Percentiles rank a stretch among this genome's conserved stretches.
phyloP scores from a whole-genome alignment of 2,329 filamentous ascomycete species.

The Zymoseptoria brevis region DNA sequence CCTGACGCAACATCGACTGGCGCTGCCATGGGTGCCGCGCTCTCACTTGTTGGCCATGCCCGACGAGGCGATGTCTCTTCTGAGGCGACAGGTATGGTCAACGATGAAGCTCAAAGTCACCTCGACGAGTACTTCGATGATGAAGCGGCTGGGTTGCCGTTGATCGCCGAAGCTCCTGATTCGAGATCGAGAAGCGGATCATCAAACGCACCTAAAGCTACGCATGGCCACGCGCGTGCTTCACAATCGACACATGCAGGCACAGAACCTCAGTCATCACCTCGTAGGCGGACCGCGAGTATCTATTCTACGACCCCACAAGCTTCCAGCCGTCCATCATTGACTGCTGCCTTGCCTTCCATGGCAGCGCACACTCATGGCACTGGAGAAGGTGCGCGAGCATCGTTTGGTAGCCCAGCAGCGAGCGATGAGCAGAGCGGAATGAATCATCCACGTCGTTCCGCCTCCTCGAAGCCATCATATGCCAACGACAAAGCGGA shows the following conservation, averaged over 20 bases:
- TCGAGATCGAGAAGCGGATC: not conserved
- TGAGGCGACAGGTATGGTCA: not conserved
- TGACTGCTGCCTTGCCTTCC: not conserved
- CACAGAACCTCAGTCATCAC: not conserved
- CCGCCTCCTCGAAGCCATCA: not conserved
- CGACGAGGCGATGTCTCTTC: too few species aligned
- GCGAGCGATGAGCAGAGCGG: not conserved
- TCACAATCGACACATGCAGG: not conserved
- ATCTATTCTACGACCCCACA: not conserved
- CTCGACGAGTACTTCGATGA: not conserved
- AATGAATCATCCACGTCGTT: not conserved
- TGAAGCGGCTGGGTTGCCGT: not conserved
- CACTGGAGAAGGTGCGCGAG: not conserved
- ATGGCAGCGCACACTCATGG: not conserved
- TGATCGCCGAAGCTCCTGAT: not conserved
- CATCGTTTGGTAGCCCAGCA: not conserved
- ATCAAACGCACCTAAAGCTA: not conserved
- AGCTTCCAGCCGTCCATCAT: not conserved
- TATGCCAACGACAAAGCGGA: not conserved
- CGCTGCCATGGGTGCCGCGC: not conserved
- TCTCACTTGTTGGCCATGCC: not conserved
- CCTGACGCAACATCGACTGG: not conserved
- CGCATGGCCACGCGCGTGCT: not conserved
- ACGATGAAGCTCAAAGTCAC: not conserved
- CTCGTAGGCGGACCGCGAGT: not conserved